Evolutionary conservation across 1,284 basidiomycete species (phyloP), one percentile per base, ranked within the genome.

Genomic region (Sanguinoderma infundibulare): DNA sequence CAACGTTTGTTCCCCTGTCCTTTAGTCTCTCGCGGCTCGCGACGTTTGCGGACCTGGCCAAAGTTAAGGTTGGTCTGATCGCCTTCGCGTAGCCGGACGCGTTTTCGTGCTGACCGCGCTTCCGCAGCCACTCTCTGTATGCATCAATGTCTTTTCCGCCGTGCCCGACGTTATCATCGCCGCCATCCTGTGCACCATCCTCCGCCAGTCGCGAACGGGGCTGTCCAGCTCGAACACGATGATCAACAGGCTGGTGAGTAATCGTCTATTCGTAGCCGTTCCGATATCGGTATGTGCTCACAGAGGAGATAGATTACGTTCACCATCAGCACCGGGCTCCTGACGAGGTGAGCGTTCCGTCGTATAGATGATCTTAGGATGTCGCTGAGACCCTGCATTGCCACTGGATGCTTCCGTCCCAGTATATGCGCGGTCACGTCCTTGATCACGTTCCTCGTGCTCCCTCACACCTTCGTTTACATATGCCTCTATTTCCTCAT

Each of bases 211-310:
- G 34, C 74, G 82, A 50, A 85, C 83, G 20, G 83, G 83, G 2
- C 84, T 85, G 72, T 79, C 79, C 65, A 83, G 78, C 82, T 84
- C 83, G 8, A 82, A 86, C 65, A 83, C 78, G 15, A 83, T 87
- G 77, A 86, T 86, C 61, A 81, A 77, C 67, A 81, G 78, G 72
- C 70, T 87, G 76, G 85, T 82, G 61, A 62, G 76, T 61, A 5
- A 6, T 38, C 32, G 20, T 55, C 22, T 8, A 1, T 35, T 6
- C 36, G 9, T 3, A 17, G 17, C 10, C 22, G 28, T 14, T 8
- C n/a, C 26, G 12, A 52, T 32, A 50, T 51, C 15, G n/a, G 2
- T 20, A 22, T 10, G 36, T 36, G 20, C 42, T 59, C 12, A 51
- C 46, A 32, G 36, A 12, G 24, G 20, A 24, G 53, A 9, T 59